phyloP scores from a whole-genome alignment of 495 filamentous ascomycete species.

The Podospora comata region DNA sequence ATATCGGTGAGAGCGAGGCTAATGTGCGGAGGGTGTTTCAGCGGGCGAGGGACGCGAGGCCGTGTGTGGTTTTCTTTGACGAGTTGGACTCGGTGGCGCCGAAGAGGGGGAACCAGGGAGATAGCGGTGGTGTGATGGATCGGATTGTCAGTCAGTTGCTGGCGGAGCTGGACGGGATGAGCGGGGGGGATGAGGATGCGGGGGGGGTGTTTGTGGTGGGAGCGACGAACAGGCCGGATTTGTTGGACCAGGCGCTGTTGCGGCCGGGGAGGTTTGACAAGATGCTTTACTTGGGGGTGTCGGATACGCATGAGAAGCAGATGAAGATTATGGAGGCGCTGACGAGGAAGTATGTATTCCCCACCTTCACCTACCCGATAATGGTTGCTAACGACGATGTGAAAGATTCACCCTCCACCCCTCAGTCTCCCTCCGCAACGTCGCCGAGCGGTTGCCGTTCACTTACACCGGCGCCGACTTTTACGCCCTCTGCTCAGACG shows the following conservation, averaged over 20 bases:
- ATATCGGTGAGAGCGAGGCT: conserved; percentile 97
- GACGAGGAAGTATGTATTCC: conserved; percentile 74
- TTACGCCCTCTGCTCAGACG: conserved; percentile 93
- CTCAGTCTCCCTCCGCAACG: conserved; percentile 64
- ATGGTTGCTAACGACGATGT: conserved; percentile 1
- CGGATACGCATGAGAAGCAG: conserved; percentile 96
- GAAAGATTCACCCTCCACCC: conserved; percentile 75
- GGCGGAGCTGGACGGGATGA: conserved; percentile 96
- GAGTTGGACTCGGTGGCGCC: conserved; percentile 96
- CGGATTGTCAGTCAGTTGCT: conserved; percentile 94
- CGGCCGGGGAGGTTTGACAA: conserved; percentile 95
- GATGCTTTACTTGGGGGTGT: conserved; percentile 96
- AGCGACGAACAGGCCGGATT: conserved; percentile 90
- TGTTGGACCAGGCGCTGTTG: conserved; percentile 86
- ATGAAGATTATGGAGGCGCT: conserved; percentile 89
- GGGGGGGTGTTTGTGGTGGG: conserved; percentile 97
- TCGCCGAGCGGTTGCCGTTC: conserved; percentile 80
- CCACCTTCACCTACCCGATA: not conserved
- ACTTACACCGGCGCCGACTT: conserved; percentile 97
- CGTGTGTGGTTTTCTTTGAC: conserved; percentile 98
- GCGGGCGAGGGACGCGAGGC: conserved; percentile 87
- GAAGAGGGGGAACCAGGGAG: conserved; percentile 95
- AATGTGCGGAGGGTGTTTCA: conserved; percentile 97
- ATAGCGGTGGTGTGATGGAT: conserved; percentile 98
- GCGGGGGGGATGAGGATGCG: conserved; percentile 74